Evolutionary conservation across 306 rosid genomes (phyloP).

Genomic region (Lathyrus sativus): DNA sequence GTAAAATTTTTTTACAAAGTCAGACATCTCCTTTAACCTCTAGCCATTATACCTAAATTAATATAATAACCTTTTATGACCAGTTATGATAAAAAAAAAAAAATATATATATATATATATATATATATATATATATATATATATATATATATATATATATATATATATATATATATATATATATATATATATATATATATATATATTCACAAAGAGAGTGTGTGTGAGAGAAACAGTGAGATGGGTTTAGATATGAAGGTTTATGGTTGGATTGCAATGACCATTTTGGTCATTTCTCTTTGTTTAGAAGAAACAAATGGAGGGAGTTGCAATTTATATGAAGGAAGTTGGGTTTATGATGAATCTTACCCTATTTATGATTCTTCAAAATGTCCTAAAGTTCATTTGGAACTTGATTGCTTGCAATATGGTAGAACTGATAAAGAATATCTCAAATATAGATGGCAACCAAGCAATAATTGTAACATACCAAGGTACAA

Average conservation of each 20-base stretch:
- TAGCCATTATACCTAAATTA: too few relatives aligned
- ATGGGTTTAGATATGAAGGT: not conserved
- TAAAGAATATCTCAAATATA: slow-evolving; percentile 50
- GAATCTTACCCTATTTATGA: slow-evolving; percentile 59
- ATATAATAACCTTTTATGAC: not conserved
- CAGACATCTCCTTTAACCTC: too few relatives aligned
- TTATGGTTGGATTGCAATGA: not conserved
- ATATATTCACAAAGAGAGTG: not conserved
- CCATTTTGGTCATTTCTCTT: not conserved
- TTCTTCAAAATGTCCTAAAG: slow-evolving; percentile 48
- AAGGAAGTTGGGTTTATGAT: slow-evolving; percentile 63
- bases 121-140: too few relatives aligned
- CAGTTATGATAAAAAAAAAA: not conserved
- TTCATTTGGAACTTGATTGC: slow-evolving; percentile 57
- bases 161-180: too few relatives aligned
- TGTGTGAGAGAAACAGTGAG: not conserved
- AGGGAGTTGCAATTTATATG: slow-evolving; percentile 44
- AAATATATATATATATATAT: too few relatives aligned
- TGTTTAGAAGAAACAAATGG: not conserved
- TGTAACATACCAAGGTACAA: slow-evolving; percentile 64
- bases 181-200: too few relatives aligned
- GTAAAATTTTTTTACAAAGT: too few relatives aligned
- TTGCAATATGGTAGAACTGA: slow-evolving; percentile 58
- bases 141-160: too few relatives aligned
- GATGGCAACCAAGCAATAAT: slow-evolving; percentile 59